Conservation (phyloP, 129 eudicot genomes). For the Lactuca sativa region DNA sequence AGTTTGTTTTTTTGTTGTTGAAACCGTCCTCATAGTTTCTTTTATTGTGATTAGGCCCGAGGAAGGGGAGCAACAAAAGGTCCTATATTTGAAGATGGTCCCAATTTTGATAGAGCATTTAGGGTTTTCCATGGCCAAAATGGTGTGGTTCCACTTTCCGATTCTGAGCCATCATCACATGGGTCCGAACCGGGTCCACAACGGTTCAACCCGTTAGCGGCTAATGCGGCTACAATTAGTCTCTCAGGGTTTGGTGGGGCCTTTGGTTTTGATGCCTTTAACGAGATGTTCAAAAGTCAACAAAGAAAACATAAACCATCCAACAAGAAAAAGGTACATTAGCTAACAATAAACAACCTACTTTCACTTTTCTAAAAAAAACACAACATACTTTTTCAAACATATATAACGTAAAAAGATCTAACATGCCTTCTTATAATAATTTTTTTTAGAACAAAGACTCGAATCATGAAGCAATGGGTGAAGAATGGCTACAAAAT, state of each 20-base stretch:
- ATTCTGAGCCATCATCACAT: slow-evolving; percentile 53
- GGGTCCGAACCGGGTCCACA: slow-evolving; percentile 49
- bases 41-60: slow-evolving; percentile 41
- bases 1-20: neutral
- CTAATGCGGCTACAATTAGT: slow-evolving; percentile 92
- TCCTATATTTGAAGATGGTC: slow-evolving; percentile 97
- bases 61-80: slow-evolving; percentile 72
- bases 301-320: slow-evolving; percentile 62
- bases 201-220: slow-evolving; percentile 89
- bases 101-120: slow-evolving; percentile 88
- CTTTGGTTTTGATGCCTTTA: slow-evolving; percentile 80
- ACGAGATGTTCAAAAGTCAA: slow-evolving; percentile 67
- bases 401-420: neutral
- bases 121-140: slow-evolving; percentile 88
- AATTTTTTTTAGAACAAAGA: slow-evolving; percentile 47
- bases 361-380: no score
- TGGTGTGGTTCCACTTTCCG: slow-evolving; percentile 95
- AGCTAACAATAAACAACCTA: neutral
- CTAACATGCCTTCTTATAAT: slow-evolving; percentile 6
- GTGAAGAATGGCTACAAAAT: slow-evolving; percentile 86
- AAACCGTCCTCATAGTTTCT: slow-evolving; percentile 11
- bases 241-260: slow-evolving; percentile 85
- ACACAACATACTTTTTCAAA: neutral
- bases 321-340: slow-evolving; percentile 58
- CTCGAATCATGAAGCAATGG: slow-evolving; percentile 69